A percentile compares a stretch with the other conserved stretches of the same genome.
phyloP scores from a whole-genome alignment of 176 grass and related monocot species.

The Metroxylon sagu region DNA sequence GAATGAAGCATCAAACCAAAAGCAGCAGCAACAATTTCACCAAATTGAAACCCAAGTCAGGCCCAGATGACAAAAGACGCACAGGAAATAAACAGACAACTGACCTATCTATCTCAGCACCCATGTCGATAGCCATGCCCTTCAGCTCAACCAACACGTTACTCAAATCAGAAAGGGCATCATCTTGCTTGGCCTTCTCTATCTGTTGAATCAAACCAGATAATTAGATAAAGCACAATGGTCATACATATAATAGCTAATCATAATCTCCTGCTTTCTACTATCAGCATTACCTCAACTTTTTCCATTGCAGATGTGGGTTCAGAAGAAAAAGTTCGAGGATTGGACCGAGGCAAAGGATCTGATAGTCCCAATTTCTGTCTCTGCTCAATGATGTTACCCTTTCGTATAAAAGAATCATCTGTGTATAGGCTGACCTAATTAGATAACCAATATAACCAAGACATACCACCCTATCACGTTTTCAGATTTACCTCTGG shows the following conservation, averaged over 20 bases:
- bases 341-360: conserved; percentile 26
- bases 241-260: neutral
- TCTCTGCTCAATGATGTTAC: conserved; percentile 50
- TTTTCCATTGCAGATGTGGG: conserved; percentile 45
- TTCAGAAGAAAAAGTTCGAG: conserved; percentile 31
- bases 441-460: neutral
- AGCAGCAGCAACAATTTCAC: too few relatives aligned
- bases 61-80: neutral
- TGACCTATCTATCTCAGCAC: conserved; percentile 61
- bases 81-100: conserved; percentile 6
- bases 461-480: neutral
- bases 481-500: conserved; percentile 26
- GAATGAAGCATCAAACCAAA: too few relatives aligned
- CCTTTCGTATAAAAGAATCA: conserved; percentile 63
- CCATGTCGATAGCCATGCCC: conserved; percentile 78
- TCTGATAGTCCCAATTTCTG: conserved; percentile 52
- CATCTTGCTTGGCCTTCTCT: conserved; percentile 76
- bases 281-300: conserved; percentile 46
- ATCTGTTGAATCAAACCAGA: conserved; percentile 23
- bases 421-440: conserved; percentile 21
- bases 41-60: too few relatives aligned
- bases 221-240: neutral
- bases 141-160: conserved; percentile 66
- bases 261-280: neutral
- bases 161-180: conserved; percentile 57